Evolutionary conservation across 2,329 filamentous ascomycete genomes (phyloP), one percentile per base, ranked within the genome.

Genomic region (Aspergillus bombycis): DNA sequence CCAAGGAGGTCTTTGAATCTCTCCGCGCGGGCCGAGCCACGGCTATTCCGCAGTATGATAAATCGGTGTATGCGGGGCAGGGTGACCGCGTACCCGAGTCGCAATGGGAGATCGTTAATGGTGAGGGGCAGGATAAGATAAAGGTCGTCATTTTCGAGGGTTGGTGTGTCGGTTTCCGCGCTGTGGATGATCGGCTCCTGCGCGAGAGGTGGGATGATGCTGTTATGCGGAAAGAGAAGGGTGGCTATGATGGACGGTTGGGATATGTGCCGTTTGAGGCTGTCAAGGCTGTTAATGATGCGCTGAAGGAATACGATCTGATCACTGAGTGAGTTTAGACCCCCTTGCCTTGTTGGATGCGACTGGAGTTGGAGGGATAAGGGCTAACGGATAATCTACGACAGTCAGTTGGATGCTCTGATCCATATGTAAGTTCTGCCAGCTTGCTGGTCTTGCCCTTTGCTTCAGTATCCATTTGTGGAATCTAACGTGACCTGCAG

Each of bases 161-260:
- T 21, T 97, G 93, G 94, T 95, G 91, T 76, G 88, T 96, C 14
- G 94, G 93, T 3, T 97, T 97, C 79, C 87, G 89, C 7, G 78
- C 90, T 0, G 77, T 94, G 14, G 70, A 79, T n/a, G 82, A 84
- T 6, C 75, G 86, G 4, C 82, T 83, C 32, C 75, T 88, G 4
- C 83, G 83, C 69, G 80, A 82, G 73, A 85, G 83, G 65, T 86
- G 86, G 76, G 78, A 81, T 58, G 79, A 78, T 34, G 85, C 85
- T 5, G 78, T 79, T 23, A 66, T 61, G 3, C 75, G 76, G 57
- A 68, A 84, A 75, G 76, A 86, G 75, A 74, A 86, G 75, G 70
- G 77, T 66, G 62, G 83, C 4, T 84, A 87, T 75, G 67, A 79
- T 21, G 83, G 84, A 0, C 80, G 84, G 6, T 70, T 89, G 41